Conservation (phyloP, 2,329 filamentous ascomycete species). For the Magnaporthiopsis poae region DNA sequence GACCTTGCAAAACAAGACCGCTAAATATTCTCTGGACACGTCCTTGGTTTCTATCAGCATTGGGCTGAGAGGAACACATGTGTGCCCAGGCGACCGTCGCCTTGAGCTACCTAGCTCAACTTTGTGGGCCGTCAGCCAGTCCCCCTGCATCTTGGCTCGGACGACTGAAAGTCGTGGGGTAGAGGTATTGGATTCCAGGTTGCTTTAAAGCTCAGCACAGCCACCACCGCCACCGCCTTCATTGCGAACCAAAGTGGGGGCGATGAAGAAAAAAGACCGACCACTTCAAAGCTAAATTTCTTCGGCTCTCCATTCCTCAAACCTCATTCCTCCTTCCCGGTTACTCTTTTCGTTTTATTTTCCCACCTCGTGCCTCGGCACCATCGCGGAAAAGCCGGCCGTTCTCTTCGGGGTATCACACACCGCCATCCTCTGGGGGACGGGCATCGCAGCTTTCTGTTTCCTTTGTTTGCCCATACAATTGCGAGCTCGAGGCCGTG, state of each 20-base stretch:
- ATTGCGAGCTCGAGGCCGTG: neutral
- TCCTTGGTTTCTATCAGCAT: neutral
- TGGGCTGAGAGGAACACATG: neutral
- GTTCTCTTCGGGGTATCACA: neutral
- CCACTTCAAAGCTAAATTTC: constrained; percentile 1
- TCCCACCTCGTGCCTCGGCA: neutral
- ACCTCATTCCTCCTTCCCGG: neutral
- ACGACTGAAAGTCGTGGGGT: neutral
- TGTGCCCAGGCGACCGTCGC: too few relatives aligned
- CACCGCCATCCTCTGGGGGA: neutral
- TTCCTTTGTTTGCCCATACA: neutral
- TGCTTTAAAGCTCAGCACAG: neutral
- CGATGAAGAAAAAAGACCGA: constrained; percentile 1
- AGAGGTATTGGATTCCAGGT: too few relatives aligned
- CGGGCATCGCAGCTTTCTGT: neutral
- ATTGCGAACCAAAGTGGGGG: neutral
- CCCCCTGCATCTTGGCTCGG: neutral
- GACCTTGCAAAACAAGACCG: neutral
- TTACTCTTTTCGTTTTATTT: neutral
- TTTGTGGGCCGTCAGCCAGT: neutral
- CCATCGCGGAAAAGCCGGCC: neutral
- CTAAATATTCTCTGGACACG: neutral
- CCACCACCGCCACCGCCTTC: neutral
- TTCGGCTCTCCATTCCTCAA: neutral
- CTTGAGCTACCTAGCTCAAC: neutral